Base-by-base conservation (phyloP, 768 basidiomycete species). In the Lactifluus subvellereus region DNA sequence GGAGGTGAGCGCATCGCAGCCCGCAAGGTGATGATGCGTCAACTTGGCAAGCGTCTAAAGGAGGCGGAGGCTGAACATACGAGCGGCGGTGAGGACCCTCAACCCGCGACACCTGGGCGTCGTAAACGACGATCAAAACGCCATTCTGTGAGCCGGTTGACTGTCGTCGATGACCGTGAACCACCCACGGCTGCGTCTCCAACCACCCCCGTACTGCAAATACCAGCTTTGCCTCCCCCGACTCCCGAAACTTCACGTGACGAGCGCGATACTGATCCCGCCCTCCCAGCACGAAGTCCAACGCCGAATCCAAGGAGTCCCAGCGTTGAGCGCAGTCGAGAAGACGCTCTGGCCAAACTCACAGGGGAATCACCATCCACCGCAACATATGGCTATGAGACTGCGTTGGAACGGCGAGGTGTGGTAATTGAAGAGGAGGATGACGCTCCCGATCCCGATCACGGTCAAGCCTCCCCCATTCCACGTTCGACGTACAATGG, bases 1-100 rank as follows among this genome's bases (percentile, higher is more conserved):
- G 90, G 89, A 3, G 89, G 88, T 33, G 91, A 91, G 69, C 85
- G 91, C 38, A 79, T 80, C 35, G 88, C 84, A 33, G 89, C 87
- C 13, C 81, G 91, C 48, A 82, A 83, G 68, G 77, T 85, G 56
- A 79, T 92, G 77, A 77, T 90, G 43, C 82, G 78, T 58, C 79
- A 84, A 10, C 75, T 91, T 18, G 81, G 80, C n/a, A 82, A 84
- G 54, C 71, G 81, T 57, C 71, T 79, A 66, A 78, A 84, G 60
- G 86, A 87, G 67, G 77, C 82, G 1, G 88, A 90, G 65, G 79
- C 80, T 30, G 86, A 85, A 50, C 79, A 81, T 61, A 82, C 77
- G 2, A 86, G 83, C 66, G 84, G 80, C 35, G 79, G 79, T 38
- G 87, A 88, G 67, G 86, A 87, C 20, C 58, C 62, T 42, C 62